phyloP scores from a whole-genome alignment of 1,284 basidiomycete species.

The Leccinum brunneo-olivaceum region DNA sequence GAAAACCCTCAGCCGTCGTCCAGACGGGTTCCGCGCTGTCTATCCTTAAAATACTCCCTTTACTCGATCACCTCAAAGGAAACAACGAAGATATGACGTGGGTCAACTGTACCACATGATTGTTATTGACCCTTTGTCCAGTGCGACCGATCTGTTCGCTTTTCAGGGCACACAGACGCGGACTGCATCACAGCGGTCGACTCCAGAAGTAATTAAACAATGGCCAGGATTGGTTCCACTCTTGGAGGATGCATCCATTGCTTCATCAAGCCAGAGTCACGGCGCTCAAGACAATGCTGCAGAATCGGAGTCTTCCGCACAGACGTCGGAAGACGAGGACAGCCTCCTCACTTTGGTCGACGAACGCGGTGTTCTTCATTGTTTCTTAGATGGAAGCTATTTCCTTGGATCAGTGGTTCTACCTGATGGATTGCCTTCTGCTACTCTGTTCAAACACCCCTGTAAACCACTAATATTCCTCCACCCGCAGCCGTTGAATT shows the following conservation, averaged over 20 bases:
- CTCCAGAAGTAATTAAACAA: slow-evolving; percentile 50
- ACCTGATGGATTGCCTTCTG: slow-evolving; percentile 32
- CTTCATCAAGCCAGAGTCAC: slow-evolving; percentile 32
- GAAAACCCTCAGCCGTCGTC: slow-evolving; percentile 6
- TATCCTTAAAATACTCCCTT: slow-evolving; percentile 57
- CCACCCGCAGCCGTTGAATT: slow-evolving; percentile 32
- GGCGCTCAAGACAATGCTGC: slow-evolving; percentile 21
- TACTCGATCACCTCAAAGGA: slow-evolving; percentile 63
- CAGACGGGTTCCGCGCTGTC: slow-evolving; percentile 75
- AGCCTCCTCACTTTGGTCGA: slow-evolving; percentile 61
- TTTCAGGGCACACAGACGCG: slow-evolving; percentile 63
- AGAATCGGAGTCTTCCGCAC: slow-evolving; percentile 13
- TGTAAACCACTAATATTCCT: slow-evolving; percentile 41
- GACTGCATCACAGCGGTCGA: slow-evolving; percentile 34
- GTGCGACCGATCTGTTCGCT: slow-evolving; percentile 69
- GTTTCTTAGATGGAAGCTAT: slow-evolving; percentile 76
- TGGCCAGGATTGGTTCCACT: slow-evolving; percentile 65
- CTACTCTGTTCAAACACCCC: slow-evolving; percentile 46
- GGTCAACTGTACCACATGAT: slow-evolving; percentile 12
- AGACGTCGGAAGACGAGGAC: slow-evolving; percentile 39
- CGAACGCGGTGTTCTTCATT: slow-evolving; percentile 48
- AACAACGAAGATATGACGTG: slow-evolving; percentile 59
- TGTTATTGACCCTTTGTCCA: slow-evolving; percentile 27
- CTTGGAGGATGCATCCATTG: slow-evolving; percentile 54
- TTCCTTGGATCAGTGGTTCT: slow-evolving; percentile 56